Percentiles rank a stretch among this genome's conserved stretches.
phyloP scores from a whole-genome alignment of 2,329 filamentous ascomycete species.

The Didymella keratinophila region DNA sequence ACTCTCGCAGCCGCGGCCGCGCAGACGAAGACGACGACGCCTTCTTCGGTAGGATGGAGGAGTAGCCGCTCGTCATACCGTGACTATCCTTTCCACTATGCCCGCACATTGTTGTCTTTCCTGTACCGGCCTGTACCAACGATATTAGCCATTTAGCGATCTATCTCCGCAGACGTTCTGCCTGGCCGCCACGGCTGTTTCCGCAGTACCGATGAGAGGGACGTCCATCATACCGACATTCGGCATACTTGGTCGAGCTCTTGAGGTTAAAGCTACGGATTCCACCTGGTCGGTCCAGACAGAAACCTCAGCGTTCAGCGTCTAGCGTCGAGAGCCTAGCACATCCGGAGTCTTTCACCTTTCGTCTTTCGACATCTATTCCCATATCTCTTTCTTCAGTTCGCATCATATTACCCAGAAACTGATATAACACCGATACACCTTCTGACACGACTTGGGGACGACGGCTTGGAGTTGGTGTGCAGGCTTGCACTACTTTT shows the following conservation, averaged over 20 bases:
- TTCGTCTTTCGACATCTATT: conserved; percentile 6
- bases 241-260: conserved; percentile 33
- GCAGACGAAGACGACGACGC: conserved; percentile 93
- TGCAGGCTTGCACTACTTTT: conserved; percentile 8
- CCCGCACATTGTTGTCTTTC: conserved; percentile 17
- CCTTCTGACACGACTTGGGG: conserved; percentile 14
- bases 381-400: conserved; percentile 17
- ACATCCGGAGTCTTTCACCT: conserved; percentile 18
- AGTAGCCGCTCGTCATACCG: conserved; percentile 50
- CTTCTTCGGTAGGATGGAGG: conserved; percentile 96
- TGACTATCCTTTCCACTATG: conserved; percentile 1
- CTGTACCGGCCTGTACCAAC: conserved; percentile 45
- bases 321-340: conserved; percentile 50
- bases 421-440: conserved; percentile 19
- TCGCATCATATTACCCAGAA: conserved; percentile 18
- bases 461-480: conserved; percentile 11
- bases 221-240: conserved; percentile 27
- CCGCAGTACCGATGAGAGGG: conserved; percentile 54
- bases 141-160: conserved; percentile 47
- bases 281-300: conserved; percentile 19
- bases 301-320: conserved; percentile 16
- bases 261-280: conserved; percentile 51
- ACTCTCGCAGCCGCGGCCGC: conserved; percentile 60
- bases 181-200: conserved; percentile 28
- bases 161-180: conserved; percentile 47